phyloP scores from a whole-genome alignment of 352 stramenopile species.

The Globisporangium emineosum region DNA sequence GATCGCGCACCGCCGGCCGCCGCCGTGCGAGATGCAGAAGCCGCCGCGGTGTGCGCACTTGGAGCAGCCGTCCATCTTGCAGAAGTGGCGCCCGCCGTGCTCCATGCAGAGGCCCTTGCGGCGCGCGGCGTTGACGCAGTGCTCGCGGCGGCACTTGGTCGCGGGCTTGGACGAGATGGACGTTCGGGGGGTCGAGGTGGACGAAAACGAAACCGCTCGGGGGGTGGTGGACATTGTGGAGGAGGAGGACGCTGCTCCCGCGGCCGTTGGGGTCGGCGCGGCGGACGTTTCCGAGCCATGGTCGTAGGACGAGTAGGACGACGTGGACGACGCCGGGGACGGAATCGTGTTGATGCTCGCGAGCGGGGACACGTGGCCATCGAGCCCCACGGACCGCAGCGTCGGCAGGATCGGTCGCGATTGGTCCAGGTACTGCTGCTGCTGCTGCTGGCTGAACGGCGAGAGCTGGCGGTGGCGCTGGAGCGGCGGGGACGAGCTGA shows the following conservation, averaged over 20 bases:
- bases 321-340: conserved; percentile 16
- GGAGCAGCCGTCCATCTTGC: conserved; percentile 78
- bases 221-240: background rate
- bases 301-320: conserved; percentile 17
- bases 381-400: conserved; percentile 7
- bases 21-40: conserved; percentile 81
- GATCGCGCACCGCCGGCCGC: conserved; percentile 70
- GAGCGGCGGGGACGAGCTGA: conserved; percentile 4
- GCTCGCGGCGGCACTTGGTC: conserved; percentile 55
- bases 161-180: conserved; percentile 3
- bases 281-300: conserved; percentile 6
- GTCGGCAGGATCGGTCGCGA: conserved; percentile 7
- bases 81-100: conserved; percentile 83
- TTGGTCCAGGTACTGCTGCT: background rate
- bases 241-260: background rate
- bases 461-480: conserved; percentile 1
- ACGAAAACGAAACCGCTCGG: background rate
- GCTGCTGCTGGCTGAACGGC: background rate
- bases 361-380: conserved; percentile 6
- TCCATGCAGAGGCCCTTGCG: conserved; percentile 86
- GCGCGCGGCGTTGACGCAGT: conserved; percentile 67
- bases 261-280: background rate
- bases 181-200: conserved; percentile 13
- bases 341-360: conserved; percentile 2
- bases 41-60: conserved; percentile 82